Evolutionary conservation across 2,329 filamentous ascomycete species (phyloP).

Genomic region (Nigrospora sphaerica): DNA sequence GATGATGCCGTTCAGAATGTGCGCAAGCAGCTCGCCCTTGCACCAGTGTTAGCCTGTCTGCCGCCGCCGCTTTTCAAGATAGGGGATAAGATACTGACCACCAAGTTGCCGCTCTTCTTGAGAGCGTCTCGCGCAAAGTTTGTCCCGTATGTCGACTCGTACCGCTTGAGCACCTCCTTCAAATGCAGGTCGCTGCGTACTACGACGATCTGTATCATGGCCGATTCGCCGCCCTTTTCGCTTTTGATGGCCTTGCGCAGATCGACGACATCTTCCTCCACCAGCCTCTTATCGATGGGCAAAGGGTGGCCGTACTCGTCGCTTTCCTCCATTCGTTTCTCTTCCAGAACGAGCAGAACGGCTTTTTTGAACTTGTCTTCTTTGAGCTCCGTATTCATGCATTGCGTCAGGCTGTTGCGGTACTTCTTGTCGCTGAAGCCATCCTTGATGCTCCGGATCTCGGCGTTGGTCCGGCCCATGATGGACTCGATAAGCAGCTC

Average conservation of each 20-base stretch:
- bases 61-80: not conserved
- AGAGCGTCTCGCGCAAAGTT: constrained; percentile 89
- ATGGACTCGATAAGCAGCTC: constrained; percentile 90
- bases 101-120: constrained; percentile 82
- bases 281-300: constrained; percentile 48
- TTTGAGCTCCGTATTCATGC: constrained; percentile 88
- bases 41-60: constrained; percentile 5
- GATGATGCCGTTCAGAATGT: constrained; percentile 94
- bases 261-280: constrained; percentile 66
- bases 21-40: constrained; percentile 87
- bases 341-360: constrained; percentile 76
- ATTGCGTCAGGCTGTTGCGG: constrained; percentile 68
- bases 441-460: constrained; percentile 80
- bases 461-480: constrained; percentile 84
- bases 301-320: constrained; percentile 56
- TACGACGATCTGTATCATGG: constrained; percentile 81
- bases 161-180: constrained; percentile 68
- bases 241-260: constrained; percentile 62
- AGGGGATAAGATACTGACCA: constrained; percentile 53
- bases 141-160: constrained; percentile 63
- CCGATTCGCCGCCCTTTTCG: constrained; percentile 76
- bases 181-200: constrained; percentile 76
- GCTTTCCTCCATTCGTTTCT: constrained; percentile 73
- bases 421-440: constrained; percentile 91
- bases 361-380: constrained; percentile 95